Percentiles rank a stretch among this genome's conserved stretches.
phyloP scores from a whole-genome alignment of 2,329 filamentous ascomycete species.

The Aureobasidium namibiae region DNA sequence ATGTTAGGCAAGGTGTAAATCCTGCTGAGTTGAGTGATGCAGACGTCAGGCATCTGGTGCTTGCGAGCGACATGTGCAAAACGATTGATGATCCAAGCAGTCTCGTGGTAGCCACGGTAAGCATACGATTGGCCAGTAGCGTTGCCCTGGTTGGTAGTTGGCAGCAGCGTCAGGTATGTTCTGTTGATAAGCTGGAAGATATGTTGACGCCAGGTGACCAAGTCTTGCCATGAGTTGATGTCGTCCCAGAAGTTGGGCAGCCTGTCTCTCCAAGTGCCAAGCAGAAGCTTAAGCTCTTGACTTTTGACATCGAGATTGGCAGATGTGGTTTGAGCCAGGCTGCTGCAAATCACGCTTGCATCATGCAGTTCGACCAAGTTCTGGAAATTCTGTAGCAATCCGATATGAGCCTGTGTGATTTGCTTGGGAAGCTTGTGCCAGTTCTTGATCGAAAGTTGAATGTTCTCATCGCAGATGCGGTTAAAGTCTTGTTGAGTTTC shows the following conservation, averaged over 20 bases:
- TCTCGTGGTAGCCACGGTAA: constrained; percentile 96
- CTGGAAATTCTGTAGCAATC: constrained; percentile 94
- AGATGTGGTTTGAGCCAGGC: constrained; percentile 74
- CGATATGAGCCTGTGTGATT: constrained; percentile 91
- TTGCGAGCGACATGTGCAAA: constrained; percentile 97
- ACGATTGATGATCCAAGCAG: constrained; percentile 98
- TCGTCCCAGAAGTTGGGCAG: constrained; percentile 98
- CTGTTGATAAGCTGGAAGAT: constrained; percentile 97
- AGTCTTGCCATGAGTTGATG: constrained; percentile 97
- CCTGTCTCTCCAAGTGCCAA: constrained; percentile 91
- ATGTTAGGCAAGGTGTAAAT: constrained; percentile 99
- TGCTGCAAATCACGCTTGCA: constrained; percentile 91
- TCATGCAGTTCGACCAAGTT: constrained; percentile 95
- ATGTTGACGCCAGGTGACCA: constrained; percentile 99
- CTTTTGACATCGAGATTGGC: constrained; percentile 88
- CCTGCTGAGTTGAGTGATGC: constrained; percentile 90
- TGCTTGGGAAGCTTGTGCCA: constrained; percentile 96
- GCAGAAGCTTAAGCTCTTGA: constrained; percentile 84
- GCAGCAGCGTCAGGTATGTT: constrained; percentile 80
- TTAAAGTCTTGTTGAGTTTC: constrained; percentile 76
- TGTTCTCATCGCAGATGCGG: constrained; percentile 88
- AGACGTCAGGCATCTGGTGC: constrained; percentile 92
- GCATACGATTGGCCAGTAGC: constrained; percentile 87
- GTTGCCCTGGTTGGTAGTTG: constrained; percentile 64
- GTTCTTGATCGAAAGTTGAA: constrained; percentile 92